These are phyloP conservation scores for Colletotrichum phormii DNA, from an alignment of 2,329 filamentous ascomycete species.

Conservation along the genomic window DNA sequence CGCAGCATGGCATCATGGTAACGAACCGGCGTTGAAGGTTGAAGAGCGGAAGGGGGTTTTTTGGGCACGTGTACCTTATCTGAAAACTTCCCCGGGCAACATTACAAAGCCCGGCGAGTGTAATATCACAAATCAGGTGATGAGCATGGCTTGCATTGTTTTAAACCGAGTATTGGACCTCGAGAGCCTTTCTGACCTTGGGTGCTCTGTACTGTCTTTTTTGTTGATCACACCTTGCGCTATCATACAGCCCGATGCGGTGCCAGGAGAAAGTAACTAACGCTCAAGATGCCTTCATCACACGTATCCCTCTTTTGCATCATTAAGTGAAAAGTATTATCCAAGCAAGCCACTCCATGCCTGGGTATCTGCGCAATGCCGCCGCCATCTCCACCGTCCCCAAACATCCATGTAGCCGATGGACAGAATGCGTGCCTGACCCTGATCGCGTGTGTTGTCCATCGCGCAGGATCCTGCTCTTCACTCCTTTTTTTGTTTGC, in stretches of 20 bases:
- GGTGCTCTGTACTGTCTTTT: conserved; percentile 7
- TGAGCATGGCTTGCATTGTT: conserved; percentile 6
- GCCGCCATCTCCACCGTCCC: neutral
- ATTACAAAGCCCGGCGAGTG: neutral
- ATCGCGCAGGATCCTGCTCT: conserved; percentile 15
- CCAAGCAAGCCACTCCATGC: conserved; percentile 35
- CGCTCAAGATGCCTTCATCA: conserved; percentile 32
- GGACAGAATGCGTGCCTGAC: neutral
- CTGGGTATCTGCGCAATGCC: conserved; percentile 28
- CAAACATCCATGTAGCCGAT: neutral
- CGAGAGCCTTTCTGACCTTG: neutral
- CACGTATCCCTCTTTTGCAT: conserved; percentile 16
- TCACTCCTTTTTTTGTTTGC: conserved; percentile 19
- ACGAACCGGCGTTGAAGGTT: conserved; percentile 30
- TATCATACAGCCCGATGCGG: conserved; percentile 29
- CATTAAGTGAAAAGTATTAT: conserved; percentile 33
- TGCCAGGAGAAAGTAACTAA: conserved; percentile 19
- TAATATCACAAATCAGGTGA: conserved; percentile 2
- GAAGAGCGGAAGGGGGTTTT: conserved; percentile 13
- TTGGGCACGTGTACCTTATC: neutral
- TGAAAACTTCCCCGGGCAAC: neutral
- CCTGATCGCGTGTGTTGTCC: neutral
- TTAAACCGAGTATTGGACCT: neutral
- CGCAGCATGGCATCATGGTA: conserved; percentile 32
- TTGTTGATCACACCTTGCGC: conserved; percentile 11